A percentile compares a stretch with the other conserved stretches of the same genome.
Conservation (phyloP, 2,329 filamentous ascomycete genomes). For the Hymenoscyphus infarciens region DNA sequence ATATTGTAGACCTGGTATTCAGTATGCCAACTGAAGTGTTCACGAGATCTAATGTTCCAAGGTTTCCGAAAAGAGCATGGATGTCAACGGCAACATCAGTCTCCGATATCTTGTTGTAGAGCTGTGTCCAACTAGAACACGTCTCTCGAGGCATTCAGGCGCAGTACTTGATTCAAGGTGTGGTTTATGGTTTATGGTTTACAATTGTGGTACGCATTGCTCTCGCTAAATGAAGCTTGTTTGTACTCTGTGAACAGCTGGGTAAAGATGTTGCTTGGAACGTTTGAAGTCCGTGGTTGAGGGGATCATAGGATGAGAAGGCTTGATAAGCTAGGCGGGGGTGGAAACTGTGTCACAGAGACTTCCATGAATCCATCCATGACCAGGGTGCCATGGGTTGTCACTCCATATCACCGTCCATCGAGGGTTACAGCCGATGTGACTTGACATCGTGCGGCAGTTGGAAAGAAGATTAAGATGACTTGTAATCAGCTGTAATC, state of each 20-base stretch:
- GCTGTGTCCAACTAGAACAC: neutral
- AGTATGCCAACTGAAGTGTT: no score
- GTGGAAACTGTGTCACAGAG: neutral
- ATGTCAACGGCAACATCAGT: slow-evolving; percentile 6
- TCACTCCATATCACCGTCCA: neutral
- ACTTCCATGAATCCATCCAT: neutral
- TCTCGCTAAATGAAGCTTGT: slow-evolving; percentile 5
- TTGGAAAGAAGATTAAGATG: neutral
- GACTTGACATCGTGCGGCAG: slow-evolving; percentile 3
- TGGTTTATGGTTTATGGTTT: neutral
- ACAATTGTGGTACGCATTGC: neutral
- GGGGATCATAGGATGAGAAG: slow-evolving; percentile 10
- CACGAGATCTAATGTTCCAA: neutral
- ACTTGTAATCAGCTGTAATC: neutral
- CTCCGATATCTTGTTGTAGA: slow-evolving; percentile 2
- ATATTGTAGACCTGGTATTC: no score
- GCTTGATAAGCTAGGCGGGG: neutral
- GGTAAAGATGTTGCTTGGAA: slow-evolving; percentile 13
- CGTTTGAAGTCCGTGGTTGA: slow-evolving; percentile 21
- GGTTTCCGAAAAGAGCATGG: neutral
- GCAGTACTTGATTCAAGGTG: neutral
- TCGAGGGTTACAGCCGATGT: neutral
- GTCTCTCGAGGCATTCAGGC: neutral
- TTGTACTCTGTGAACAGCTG: neutral
- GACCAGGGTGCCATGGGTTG: neutral